Percentiles rank a stretch among this genome's conserved stretches.
Conservation (phyloP, 257 asterid genomes). For the Nicotiana obtusifolia region DNA sequence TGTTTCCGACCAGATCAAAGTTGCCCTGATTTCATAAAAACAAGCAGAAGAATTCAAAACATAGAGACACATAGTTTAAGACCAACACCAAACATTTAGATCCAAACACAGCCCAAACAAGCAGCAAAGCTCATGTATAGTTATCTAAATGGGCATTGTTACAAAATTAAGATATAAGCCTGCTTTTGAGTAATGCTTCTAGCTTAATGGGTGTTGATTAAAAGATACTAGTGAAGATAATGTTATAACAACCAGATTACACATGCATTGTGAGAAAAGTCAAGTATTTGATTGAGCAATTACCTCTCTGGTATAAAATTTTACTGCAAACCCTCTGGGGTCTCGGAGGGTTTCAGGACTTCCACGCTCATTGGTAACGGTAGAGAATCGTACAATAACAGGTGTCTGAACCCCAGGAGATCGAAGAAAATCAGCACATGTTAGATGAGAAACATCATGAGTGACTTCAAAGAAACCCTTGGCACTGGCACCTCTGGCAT, state of each 20-base stretch:
- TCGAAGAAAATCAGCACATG: conserved; percentile 91
- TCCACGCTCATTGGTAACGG: conserved; percentile 93
- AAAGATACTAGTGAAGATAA: too few species aligned
- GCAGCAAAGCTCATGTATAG: too few species aligned
- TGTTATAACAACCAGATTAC: neutral
- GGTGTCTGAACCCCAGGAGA: conserved; percentile 97
- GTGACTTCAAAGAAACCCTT: conserved; percentile 23
- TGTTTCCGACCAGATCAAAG: conserved; percentile 21
- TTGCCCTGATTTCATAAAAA: conserved; percentile 7
- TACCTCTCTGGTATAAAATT: conserved; percentile 55
- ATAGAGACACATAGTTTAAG: too few species aligned
- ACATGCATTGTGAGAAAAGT: neutral
- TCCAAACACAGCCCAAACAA: too few species aligned
- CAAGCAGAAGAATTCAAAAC: neutral
- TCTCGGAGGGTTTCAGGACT: conserved; percentile 94
- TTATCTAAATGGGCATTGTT: too few species aligned
- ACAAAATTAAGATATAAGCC: too few species aligned
- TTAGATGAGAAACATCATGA: conserved; percentile 72
- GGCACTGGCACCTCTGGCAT: conserved; percentile 95
- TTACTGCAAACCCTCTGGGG: conserved; percentile 73
- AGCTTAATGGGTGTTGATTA: too few species aligned
- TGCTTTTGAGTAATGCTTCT: too few species aligned
- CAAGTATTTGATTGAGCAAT: neutral
- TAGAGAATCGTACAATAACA: conserved; percentile 80
- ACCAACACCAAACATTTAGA: too few species aligned